Percentiles rank a stretch among this genome's conserved stretches.
Evolutionary conservation across 352 stramenopile species (phyloP).

Genomic region (Globisporangium barbulae): DNA sequence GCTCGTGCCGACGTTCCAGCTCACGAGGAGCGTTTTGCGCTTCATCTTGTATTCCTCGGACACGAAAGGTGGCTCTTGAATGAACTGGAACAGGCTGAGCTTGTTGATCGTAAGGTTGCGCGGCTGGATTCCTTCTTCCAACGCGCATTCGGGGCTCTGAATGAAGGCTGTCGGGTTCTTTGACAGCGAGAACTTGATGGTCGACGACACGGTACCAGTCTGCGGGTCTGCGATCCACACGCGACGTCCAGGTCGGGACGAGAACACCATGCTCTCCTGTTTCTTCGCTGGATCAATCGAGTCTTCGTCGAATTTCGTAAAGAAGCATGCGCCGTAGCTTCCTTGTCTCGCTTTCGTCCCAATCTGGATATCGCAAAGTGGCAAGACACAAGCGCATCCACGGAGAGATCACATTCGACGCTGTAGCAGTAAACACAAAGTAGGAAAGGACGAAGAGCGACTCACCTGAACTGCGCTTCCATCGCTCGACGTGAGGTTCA

Average conservation of each 20-base stretch:
- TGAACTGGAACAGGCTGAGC: constrained; percentile 66
- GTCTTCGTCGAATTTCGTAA: constrained; percentile 53
- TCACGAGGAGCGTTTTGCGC: constrained; percentile 59
- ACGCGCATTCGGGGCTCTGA: constrained; percentile 42
- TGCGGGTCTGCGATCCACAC: constrained; percentile 81
- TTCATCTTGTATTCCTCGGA: constrained; percentile 37
- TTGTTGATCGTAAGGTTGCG: constrained; percentile 82
- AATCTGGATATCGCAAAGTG: constrained; percentile 33
- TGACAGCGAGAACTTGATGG: constrained; percentile 76
- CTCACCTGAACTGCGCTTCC: constrained; percentile 61
- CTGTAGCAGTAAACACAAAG: not conserved
- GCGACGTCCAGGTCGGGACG: constrained; percentile 67
- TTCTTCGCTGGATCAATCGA: constrained; percentile 57
- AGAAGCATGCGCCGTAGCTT: constrained; percentile 82
- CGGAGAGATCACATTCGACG: not conserved
- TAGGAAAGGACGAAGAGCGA: not conserved
- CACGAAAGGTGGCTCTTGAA: constrained; percentile 54
- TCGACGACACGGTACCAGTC: constrained; percentile 76
- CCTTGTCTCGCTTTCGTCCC: constrained; percentile 80
- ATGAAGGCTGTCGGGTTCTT: constrained; percentile 66
- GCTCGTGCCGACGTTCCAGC: constrained; percentile 78
- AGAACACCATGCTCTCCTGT: constrained; percentile 75
- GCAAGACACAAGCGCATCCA: not conserved
- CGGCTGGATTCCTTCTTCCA: constrained; percentile 65
- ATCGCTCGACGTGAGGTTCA: constrained; percentile 70